A percentile compares a stretch with the other conserved stretches of the same genome.
phyloP scores from a whole-genome alignment of 2,329 filamentous ascomycete species.

The Trichoderma lentiforme region DNA sequence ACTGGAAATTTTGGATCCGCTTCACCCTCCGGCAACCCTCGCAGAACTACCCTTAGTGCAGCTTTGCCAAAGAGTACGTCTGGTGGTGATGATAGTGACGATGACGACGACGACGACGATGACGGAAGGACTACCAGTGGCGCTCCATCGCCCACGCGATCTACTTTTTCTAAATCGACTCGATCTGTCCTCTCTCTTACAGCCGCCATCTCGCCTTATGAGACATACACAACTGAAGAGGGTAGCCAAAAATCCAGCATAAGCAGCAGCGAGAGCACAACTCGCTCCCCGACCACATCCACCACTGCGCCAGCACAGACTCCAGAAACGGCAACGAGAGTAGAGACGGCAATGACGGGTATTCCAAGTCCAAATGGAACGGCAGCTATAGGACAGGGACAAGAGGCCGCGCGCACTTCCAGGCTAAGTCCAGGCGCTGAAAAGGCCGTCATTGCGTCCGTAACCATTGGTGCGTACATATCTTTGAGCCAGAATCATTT shows the following conservation, averaged over 20 bases:
- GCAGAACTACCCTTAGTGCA: not conserved
- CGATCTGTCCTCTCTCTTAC: not conserved
- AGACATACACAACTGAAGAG: not conserved
- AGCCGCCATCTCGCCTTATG: not conserved
- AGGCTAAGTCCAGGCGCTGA: conserved; percentile 6
- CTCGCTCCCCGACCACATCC: not conserved
- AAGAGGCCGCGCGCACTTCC: not conserved
- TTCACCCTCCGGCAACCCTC: not conserved
- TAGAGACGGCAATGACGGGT: not conserved
- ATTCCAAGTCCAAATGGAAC: not conserved
- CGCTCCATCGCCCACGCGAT: not conserved
- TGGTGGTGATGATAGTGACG: not conserved
- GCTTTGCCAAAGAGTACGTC: not conserved
- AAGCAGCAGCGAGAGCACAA: not conserved
- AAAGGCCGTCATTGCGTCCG: conserved; percentile 24
- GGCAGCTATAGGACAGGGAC: not conserved
- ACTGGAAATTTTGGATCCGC: not conserved
- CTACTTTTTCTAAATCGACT: not conserved
- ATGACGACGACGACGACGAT: not conserved
- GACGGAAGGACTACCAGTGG: not conserved
- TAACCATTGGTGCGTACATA: conserved; percentile 22
- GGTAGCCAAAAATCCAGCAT: not conserved
- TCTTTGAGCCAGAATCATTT: not conserved
- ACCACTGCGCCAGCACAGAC: not conserved
- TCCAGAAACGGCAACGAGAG: not conserved